These are phyloP conservation scores for Bruguiera hainesii DNA, from an alignment of 441 rosid species.

Conservation along the genomic window DNA sequence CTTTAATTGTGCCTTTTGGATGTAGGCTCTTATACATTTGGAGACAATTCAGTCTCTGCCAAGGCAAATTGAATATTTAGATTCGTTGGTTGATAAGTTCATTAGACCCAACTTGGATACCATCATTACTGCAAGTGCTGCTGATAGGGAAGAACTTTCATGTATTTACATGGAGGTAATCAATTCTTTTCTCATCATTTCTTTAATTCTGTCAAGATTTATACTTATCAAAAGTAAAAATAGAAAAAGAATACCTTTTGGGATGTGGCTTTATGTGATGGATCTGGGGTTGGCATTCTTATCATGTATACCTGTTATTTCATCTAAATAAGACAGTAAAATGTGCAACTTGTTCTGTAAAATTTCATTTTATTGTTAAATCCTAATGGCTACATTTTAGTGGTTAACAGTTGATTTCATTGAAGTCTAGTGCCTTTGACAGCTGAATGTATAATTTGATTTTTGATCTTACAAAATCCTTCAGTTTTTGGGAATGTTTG, in stretches of 20 bases:
- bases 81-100: constrained; percentile 65
- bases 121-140: constrained; percentile 39
- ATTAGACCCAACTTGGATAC: constrained; percentile 53
- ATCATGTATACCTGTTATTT: neutral
- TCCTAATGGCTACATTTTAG: neutral
- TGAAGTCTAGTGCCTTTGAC: neutral
- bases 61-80: constrained; percentile 68
- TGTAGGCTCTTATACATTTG: constrained; percentile 61
- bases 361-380: neutral
- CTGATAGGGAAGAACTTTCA: constrained; percentile 88
- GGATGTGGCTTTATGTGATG: neutral
- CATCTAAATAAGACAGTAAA: neutral
- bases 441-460: neutral
- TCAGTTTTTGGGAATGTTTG: constrained; percentile 84
- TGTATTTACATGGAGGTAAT: constrained; percentile 55
- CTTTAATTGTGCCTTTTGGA: neutral
- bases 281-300: neutral
- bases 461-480: constrained; percentile 1
- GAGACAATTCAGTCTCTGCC: constrained; percentile 71
- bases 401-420: neutral
- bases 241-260: neutral
- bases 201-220: neutral
- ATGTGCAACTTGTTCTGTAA: neutral
- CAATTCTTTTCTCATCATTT: neutral
- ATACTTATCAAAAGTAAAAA: no score